phyloP scores from a whole-genome alignment of 768 basidiomycete genomes.

The Paxillus rubicundulus region DNA sequence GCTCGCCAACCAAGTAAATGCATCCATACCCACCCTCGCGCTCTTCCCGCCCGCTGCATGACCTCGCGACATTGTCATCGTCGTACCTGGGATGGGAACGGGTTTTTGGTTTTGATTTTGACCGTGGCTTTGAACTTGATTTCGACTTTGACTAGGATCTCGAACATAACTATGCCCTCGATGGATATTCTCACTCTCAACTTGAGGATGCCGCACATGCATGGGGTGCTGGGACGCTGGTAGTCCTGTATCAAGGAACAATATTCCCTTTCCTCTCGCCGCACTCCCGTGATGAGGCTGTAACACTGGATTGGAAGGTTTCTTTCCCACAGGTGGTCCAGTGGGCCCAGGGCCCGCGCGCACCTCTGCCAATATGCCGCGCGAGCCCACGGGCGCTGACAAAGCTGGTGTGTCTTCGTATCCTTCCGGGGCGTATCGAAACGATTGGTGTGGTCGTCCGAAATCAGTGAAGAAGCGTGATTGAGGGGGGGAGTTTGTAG shows the following conservation, averaged over 20 bases:
- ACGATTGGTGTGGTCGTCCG: constrained; percentile 41
- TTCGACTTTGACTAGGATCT: constrained; percentile 1
- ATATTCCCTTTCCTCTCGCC: constrained; percentile 28
- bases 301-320: constrained; percentile 24
- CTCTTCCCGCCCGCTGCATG: constrained; percentile 46
- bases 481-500: constrained; percentile 26
- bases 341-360: constrained; percentile 48
- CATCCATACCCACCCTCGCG: constrained; percentile 64
- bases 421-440: constrained; percentile 52
- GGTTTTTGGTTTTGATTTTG: constrained; percentile 12
- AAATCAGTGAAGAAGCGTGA: constrained; percentile 15
- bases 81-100: constrained; percentile 24
- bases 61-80: constrained; percentile 48
- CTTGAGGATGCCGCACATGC: constrained; percentile 36
- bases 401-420: constrained; percentile 42
- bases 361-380: constrained; percentile 69
- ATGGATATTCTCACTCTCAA: constrained; percentile 8
- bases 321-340: constrained; percentile 13
- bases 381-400: constrained; percentile 66
- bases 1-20: constrained; percentile 69
- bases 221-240: constrained; percentile 19
- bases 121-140: constrained; percentile 3
- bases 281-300: constrained; percentile 36
- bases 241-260: constrained; percentile 36
- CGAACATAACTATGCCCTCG: constrained; percentile 11